phyloP scores from a whole-genome alignment of 1,139 yeast species.

The Blastobotrys elegans region DNA sequence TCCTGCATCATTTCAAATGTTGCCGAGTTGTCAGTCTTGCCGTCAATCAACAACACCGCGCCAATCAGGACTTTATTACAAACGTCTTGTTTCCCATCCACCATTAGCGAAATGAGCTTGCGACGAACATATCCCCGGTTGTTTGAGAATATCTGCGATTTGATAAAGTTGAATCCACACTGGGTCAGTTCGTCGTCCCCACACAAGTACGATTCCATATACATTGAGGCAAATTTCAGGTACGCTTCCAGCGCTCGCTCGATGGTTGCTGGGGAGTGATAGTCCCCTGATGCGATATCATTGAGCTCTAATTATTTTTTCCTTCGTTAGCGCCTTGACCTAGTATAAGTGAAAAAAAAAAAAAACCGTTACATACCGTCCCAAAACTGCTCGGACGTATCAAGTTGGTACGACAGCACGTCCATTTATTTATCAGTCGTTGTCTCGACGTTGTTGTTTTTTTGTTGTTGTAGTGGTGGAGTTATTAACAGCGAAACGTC shows the following conservation, averaged over 20 bases:
- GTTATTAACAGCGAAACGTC: too few relatives aligned
- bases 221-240: conserved; percentile 28
- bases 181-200: conserved; percentile 31
- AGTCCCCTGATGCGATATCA: conserved; percentile 26
- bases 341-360: not conserved
- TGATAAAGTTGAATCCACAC: conserved; percentile 31
- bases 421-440: conserved; percentile 25
- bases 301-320: conserved; percentile 19
- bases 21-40: conserved; percentile 37
- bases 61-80: conserved; percentile 40
- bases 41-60: conserved; percentile 47
- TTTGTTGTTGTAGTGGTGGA: too few relatives aligned
- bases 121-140: conserved; percentile 33
- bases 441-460: too few relatives aligned
- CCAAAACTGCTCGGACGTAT: conserved; percentile 33
- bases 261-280: conserved; percentile 25
- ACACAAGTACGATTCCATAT: conserved; percentile 29
- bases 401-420: conserved; percentile 30
- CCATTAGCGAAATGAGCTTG: conserved; percentile 29
- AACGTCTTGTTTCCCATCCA: conserved; percentile 16
- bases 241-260: conserved; percentile 28
- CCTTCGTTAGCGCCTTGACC: not conserved
- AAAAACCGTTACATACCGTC: conserved; percentile 22
- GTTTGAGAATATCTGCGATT: conserved; percentile 28
- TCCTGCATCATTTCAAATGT: conserved; percentile 45